Conservation (phyloP, 2,329 filamentous ascomycete species). For the Colletotrichum sp. region DNA sequence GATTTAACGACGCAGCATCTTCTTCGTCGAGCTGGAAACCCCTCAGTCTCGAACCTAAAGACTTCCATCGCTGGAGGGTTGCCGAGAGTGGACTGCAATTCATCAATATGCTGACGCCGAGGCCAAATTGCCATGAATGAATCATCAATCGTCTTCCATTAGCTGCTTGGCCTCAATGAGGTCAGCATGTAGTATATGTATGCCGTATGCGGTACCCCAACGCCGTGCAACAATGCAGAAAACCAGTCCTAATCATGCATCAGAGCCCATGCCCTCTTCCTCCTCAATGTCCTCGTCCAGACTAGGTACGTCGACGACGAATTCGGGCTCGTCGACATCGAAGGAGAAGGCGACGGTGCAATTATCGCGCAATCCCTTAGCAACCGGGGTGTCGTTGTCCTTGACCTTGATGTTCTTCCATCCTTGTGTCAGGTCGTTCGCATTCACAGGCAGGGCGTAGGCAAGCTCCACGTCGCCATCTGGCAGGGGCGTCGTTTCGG, state of each 20-base stretch:
- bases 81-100: neutral
- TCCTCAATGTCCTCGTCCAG: slow-evolving; percentile 46
- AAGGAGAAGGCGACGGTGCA: slow-evolving; percentile 56
- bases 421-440: slow-evolving; percentile 49
- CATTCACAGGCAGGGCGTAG: slow-evolving; percentile 50
- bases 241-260: neutral
- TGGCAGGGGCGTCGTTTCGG: slow-evolving; percentile 43
- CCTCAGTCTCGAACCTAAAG: neutral
- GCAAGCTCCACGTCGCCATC: slow-evolving; percentile 43
- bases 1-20: neutral
- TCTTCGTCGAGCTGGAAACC: neutral
- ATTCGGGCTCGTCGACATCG: slow-evolving; percentile 42
- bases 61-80: neutral
- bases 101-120: neutral
- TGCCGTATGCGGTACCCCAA: neutral
- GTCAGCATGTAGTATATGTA: neutral
- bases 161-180: neutral
- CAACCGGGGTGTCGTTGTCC: slow-evolving; percentile 42
- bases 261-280: slow-evolving; percentile 32
- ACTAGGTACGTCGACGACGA: slow-evolving; percentile 50
- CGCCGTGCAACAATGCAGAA: slow-evolving; percentile 6
- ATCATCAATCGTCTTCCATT: neutral
- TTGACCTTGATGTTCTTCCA: slow-evolving; percentile 52
- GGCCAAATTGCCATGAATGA: neutral
- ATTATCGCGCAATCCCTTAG: slow-evolving; percentile 51